Conservation (phyloP, 306 rosid genomes). For the Vigna trinervia region DNA sequence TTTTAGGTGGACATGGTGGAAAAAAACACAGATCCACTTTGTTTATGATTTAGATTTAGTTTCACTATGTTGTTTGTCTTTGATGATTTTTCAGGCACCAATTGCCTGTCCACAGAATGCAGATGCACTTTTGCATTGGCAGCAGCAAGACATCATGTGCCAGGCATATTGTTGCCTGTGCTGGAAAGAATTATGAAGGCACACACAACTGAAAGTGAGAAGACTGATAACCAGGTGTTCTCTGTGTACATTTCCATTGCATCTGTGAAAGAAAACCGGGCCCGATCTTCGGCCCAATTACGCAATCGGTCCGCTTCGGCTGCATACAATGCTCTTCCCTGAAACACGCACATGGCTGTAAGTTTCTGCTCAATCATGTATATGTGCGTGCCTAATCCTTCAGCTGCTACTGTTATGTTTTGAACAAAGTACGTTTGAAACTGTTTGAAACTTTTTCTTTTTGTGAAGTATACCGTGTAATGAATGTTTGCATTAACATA, state of each 20-base stretch:
- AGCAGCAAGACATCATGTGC: constrained; percentile 55
- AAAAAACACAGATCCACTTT: constrained; percentile 57
- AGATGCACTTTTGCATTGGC: constrained; percentile 24
- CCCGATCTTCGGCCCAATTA: constrained; percentile 92
- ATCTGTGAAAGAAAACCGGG: constrained; percentile 83
- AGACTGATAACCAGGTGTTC: constrained; percentile 87
- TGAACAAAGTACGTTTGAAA: constrained; percentile 5
- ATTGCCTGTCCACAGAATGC: constrained; percentile 37
- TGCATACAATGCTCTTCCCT: constrained; percentile 90
- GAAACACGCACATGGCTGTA: constrained; percentile 43
- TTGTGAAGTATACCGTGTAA: no score
- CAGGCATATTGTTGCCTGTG: constrained; percentile 69
- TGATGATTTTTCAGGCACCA: constrained; percentile 40
- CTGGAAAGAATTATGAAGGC: constrained; percentile 93
- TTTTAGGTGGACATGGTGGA: constrained; percentile 48
- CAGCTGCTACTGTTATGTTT: background rate
- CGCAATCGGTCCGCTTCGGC: constrained; percentile 93
- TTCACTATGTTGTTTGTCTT: constrained; percentile 32
- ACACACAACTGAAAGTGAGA: constrained; percentile 94
- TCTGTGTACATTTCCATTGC: constrained; percentile 99
- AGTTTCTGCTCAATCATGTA: constrained; percentile 5
- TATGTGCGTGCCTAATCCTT: background rate
- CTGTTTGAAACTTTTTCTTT: no score
- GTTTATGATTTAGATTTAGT: constrained; percentile 27
- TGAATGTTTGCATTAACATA: background rate